Evolutionary conservation across 179 eudicot species (phyloP).

Genomic region (Vitellaria paradoxa): DNA sequence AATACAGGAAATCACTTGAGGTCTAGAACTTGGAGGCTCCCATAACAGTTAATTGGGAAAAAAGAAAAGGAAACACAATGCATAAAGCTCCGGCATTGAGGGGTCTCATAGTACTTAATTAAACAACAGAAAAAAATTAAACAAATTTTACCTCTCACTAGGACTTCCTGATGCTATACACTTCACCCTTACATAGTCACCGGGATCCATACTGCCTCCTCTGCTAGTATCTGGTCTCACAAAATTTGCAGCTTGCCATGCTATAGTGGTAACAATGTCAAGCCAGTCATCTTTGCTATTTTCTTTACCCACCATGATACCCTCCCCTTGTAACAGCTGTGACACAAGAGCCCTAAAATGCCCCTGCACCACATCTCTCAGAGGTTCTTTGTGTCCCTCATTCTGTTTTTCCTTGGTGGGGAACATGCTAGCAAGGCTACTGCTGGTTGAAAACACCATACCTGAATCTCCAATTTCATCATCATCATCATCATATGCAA

Average conservation of each 20-base stretch:
- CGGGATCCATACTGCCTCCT: conserved; percentile 99
- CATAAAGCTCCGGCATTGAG: background rate
- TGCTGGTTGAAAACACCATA: conserved; percentile 45
- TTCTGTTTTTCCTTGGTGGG: conserved; percentile 48
- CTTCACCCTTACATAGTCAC: conserved; percentile 83
- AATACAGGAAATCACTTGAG: background rate
- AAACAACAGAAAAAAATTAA: background rate
- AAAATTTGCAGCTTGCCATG: conserved; percentile 98
- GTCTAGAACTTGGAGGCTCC: too few species aligned
- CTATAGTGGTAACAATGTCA: conserved; percentile 62
- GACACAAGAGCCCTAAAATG: conserved; percentile 98
- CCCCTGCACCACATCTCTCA: conserved; percentile 62
- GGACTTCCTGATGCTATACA: conserved; percentile 94
- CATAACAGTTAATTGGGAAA: too few species aligned
- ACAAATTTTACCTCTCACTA: conserved; percentile 56
- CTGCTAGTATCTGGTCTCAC: conserved; percentile 89
- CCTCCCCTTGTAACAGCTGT: conserved; percentile 82
- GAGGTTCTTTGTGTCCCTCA: conserved; percentile 52
- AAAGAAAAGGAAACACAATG: too few species aligned
- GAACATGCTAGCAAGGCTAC: conserved; percentile 31
- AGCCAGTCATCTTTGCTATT: conserved; percentile 61
- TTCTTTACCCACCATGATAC: conserved; percentile 48
- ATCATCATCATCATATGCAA: conserved; percentile 78
- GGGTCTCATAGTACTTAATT: background rate
- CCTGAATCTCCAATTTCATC: conserved; percentile 70